phyloP scores from a whole-genome alignment of 495 filamentous ascomycete species.

The Eremomyces bilateralis region DNA sequence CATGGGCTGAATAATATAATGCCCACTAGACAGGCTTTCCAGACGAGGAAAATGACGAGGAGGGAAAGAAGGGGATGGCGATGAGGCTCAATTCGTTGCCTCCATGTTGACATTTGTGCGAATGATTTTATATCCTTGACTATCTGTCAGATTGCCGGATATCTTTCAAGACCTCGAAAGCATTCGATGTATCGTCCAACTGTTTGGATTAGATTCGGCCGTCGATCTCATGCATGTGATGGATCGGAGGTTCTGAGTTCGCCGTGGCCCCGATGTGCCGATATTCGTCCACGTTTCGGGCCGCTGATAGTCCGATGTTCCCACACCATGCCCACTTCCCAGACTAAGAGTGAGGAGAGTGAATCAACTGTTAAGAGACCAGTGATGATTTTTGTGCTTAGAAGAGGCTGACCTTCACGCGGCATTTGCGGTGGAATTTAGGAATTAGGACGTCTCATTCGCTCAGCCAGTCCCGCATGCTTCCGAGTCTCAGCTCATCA shows the following conservation, averaged over 20 bases:
- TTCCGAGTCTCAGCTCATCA: too few relatives aligned
- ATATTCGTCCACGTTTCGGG: not conserved
- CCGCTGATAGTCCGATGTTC: too few relatives aligned
- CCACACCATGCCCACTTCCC: too few relatives aligned
- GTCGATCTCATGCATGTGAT: not conserved
- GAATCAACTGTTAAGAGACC: too few relatives aligned
- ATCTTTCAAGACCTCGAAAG: not conserved
- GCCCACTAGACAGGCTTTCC: constrained; percentile 53
- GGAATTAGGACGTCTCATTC: too few relatives aligned
- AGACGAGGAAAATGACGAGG: constrained; percentile 18
- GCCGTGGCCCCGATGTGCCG: not conserved
- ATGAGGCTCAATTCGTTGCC: not conserved
- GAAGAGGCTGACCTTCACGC: too few relatives aligned
- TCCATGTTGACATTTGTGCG: not conserved
- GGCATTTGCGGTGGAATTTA: too few relatives aligned
- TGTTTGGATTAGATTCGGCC: not conserved
- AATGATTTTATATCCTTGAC: not conserved
- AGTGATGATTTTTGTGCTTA: too few relatives aligned
- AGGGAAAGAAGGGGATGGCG: constrained; percentile 5
- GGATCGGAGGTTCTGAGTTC: not conserved
- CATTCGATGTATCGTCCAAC: not conserved
- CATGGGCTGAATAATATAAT: constrained; percentile 43
- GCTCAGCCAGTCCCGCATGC: too few relatives aligned
- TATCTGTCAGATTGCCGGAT: not conserved
- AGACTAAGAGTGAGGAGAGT: too few relatives aligned